A percentile compares a stretch with the other conserved stretches of the same genome.
Evolutionary conservation across 1,284 basidiomycete genomes (phyloP).

Genomic region (Cerioporus squamosus): DNA sequence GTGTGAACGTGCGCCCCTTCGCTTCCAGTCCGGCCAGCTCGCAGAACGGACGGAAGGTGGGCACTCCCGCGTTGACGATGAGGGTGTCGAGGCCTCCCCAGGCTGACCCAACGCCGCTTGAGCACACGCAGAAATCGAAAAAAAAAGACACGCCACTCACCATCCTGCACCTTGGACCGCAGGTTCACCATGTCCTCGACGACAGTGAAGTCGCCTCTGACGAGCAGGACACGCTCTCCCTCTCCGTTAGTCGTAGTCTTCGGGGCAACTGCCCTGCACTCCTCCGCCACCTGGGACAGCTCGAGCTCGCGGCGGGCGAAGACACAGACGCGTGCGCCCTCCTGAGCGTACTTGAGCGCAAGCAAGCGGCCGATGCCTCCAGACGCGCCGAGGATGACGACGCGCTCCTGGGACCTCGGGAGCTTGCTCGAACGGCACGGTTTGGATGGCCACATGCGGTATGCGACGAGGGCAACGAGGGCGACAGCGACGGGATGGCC

Average conservation of each 20-base stretch:
- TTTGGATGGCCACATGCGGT: not conserved
- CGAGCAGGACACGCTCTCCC: constrained; percentile 36
- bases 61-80: constrained; percentile 84
- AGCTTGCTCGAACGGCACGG: constrained; percentile 24
- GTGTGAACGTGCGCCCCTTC: constrained; percentile 36
- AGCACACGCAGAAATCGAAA: not conserved
- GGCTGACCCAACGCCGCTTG: constrained; percentile 42
- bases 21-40: constrained; percentile 67
- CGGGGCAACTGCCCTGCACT: constrained; percentile 23
- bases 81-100: constrained; percentile 87
- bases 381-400: constrained; percentile 80
- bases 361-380: constrained; percentile 77
- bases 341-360: constrained; percentile 68
- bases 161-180: constrained; percentile 55
- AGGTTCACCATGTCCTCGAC: constrained; percentile 71
- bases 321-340: constrained; percentile 75
- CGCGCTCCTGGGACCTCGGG: constrained; percentile 56
- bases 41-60: constrained; percentile 79
- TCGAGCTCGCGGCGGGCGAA: constrained; percentile 68
- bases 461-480: not conserved
- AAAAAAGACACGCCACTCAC: constrained; percentile 44
- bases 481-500: not conserved
- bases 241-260: not conserved
- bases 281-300: constrained; percentile 36
- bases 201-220: constrained; percentile 68